phyloP scores from a whole-genome alignment of 2,329 filamentous ascomycete species.

The Botrytis porri region DNA sequence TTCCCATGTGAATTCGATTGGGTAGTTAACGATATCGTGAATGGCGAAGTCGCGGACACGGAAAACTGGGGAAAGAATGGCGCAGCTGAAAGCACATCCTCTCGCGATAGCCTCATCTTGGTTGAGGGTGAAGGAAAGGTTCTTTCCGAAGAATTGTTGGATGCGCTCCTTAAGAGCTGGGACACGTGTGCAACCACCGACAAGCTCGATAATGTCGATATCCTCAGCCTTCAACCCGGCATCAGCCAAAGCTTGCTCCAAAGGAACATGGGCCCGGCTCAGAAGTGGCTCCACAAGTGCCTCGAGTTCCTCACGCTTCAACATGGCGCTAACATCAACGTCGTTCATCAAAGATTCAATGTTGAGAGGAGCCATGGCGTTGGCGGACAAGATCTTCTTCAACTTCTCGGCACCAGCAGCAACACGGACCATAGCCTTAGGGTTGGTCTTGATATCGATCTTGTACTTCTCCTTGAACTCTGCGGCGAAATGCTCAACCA shows the following conservation, averaged over 20 bases:
- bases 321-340: conserved; percentile 80
- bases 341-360: conserved; percentile 99
- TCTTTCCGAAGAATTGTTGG: conserved; percentile 87
- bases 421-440: conserved; percentile 85
- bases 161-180: conserved; percentile 89
- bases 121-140: conserved; percentile 93
- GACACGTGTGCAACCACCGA: conserved; percentile 92
- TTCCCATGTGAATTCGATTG: conserved; percentile 98
- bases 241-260: conserved; percentile 92
- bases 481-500: conserved; percentile 90
- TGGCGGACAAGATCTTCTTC: conserved; percentile 97
- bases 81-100: conserved; percentile 95
- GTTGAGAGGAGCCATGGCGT: conserved; percentile 87
- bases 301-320: conserved; percentile 94
- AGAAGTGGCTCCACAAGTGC: conserved; percentile 83
- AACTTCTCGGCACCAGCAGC: conserved; percentile 89
- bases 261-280: conserved; percentile 64
- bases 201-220: conserved; percentile 89
- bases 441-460: conserved; percentile 88
- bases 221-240: conserved; percentile 88
- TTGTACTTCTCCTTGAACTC: conserved; percentile 99
- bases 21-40: conserved; percentile 96
- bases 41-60: conserved; percentile 97
- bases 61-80: conserved; percentile 95
- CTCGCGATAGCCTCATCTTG: conserved; percentile 96